A percentile compares a stretch with the other conserved stretches of the same genome.
Conservation (phyloP, 2,329 filamentous ascomycete species). For the Graphilbum ipis-grandicollis region DNA sequence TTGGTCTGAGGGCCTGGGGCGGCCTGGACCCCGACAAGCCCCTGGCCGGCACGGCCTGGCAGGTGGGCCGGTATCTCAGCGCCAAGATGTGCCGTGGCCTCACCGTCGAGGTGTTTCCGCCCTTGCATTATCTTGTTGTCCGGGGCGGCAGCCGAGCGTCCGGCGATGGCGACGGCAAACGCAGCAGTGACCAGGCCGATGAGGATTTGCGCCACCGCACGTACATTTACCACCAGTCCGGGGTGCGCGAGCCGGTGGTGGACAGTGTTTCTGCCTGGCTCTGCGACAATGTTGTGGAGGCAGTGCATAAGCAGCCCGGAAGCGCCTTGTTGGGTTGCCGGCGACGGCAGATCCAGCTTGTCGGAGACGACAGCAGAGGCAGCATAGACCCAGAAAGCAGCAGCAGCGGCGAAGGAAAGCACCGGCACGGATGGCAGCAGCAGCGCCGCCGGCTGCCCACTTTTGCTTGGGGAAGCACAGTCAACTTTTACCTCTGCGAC, state of each 20-base stretch:
- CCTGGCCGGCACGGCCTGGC: constrained; percentile 17
- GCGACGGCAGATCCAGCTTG: constrained; percentile 9
- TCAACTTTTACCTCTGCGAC: constrained; percentile 15
- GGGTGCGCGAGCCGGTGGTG: neutral
- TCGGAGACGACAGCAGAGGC: constrained; percentile 1
- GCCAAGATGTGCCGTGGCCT: constrained; percentile 17
- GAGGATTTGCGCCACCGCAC: constrained; percentile 10
- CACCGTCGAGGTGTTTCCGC: constrained; percentile 11
- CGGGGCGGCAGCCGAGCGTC: constrained; percentile 7
- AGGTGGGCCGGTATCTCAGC: constrained; percentile 11
- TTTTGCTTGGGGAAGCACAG: constrained; percentile 10
- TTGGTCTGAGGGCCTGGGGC: constrained; percentile 14
- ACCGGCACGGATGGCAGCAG: neutral
- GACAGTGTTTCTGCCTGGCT: constrained; percentile 6
- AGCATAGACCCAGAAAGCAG: neutral
- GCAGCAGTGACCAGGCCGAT: neutral
- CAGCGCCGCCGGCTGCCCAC: neutral
- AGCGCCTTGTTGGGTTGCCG: constrained; percentile 2
- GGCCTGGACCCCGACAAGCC: constrained; percentile 13
- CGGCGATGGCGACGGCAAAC: neutral
- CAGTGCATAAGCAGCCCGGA: neutral
- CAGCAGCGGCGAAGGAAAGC: neutral
- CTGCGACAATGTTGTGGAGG: constrained; percentile 4
- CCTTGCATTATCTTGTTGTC: constrained; percentile 13
- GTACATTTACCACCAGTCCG: constrained; percentile 15